phyloP scores from a whole-genome alignment of 2,329 filamentous ascomycete genomes.

The Chrysoporthe deuterocubensis region DNA sequence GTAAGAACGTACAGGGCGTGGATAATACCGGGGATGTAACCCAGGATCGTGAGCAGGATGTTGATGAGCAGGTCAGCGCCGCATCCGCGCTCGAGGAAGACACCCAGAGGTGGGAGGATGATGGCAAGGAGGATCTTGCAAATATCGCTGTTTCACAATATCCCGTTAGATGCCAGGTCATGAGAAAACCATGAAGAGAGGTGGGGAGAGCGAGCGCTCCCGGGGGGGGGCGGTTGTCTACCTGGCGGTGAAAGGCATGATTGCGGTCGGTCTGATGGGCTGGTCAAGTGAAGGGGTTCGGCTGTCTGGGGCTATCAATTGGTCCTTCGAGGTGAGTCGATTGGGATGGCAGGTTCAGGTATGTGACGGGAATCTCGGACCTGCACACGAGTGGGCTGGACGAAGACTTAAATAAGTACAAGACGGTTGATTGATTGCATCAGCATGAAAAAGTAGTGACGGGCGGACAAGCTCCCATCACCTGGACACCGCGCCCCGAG shows the following conservation, averaged over 20 bases:
- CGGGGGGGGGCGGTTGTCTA: constrained; percentile 40
- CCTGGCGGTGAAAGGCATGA: constrained; percentile 64
- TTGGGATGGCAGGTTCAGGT: not conserved
- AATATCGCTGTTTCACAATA: constrained; percentile 48
- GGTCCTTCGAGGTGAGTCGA: not conserved
- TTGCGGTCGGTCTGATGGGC: constrained; percentile 36
- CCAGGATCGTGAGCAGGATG: constrained; percentile 81
- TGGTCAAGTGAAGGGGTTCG: not conserved
- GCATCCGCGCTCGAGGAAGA: constrained; percentile 93
- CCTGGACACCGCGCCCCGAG: not conserved
- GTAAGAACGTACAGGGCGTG: constrained; percentile 69
- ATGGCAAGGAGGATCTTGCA: constrained; percentile 82
- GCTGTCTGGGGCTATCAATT: not conserved
- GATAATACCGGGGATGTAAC: constrained; percentile 80
- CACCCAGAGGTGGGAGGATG: constrained; percentile 86
- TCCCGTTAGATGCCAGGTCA: not conserved
- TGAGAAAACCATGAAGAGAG: not conserved
- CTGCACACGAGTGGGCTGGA: constrained; percentile 14
- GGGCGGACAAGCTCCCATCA: constrained; percentile 22
- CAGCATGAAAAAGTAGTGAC: constrained; percentile 22
- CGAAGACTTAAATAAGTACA: constrained; percentile 21
- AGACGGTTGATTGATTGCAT: constrained; percentile 12
- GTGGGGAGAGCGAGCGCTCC: not conserved
- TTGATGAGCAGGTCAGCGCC: constrained; percentile 88
- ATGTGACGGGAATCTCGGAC: not conserved